phyloP scores from a whole-genome alignment of 192 early-diverging fungal genomes.

The Backusella psychrophila region DNA sequence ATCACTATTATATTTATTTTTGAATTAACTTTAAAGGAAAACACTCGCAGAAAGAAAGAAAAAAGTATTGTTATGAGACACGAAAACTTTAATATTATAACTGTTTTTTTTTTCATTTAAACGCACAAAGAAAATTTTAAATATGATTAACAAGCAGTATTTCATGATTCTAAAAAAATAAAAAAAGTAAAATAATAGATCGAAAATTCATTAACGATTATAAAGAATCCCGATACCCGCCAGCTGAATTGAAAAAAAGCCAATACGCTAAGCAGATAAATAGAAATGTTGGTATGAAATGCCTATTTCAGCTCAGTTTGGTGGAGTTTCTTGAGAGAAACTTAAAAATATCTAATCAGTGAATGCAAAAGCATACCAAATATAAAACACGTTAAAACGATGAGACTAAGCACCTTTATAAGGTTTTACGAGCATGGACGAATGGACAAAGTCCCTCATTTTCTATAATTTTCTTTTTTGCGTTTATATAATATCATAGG shows the following conservation, averaged over 20 bases:
- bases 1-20: neutral
- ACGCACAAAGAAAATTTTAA: neutral
- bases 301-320: neutral
- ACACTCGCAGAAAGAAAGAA: neutral
- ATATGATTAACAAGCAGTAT: neutral
- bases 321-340: neutral
- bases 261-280: neutral
- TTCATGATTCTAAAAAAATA: neutral
- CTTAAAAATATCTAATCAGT: neutral
- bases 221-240: neutral
- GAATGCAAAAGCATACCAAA: neutral
- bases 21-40: neutral
- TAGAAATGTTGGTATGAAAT: neutral
- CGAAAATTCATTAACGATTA: neutral
- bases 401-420: neutral
- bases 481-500: neutral
- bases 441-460: neutral
- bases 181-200: neutral
- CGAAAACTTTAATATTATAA: neutral
- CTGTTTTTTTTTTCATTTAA: neutral
- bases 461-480: neutral
- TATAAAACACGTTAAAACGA: neutral
- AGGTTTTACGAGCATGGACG: neutral
- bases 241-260: neutral
- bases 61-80: neutral